Evolutionary conservation across 345 rosid species (phyloP), one percentile per base, ranked within the genome.

Genomic region (Eucalyptus cloeziana): DNA sequence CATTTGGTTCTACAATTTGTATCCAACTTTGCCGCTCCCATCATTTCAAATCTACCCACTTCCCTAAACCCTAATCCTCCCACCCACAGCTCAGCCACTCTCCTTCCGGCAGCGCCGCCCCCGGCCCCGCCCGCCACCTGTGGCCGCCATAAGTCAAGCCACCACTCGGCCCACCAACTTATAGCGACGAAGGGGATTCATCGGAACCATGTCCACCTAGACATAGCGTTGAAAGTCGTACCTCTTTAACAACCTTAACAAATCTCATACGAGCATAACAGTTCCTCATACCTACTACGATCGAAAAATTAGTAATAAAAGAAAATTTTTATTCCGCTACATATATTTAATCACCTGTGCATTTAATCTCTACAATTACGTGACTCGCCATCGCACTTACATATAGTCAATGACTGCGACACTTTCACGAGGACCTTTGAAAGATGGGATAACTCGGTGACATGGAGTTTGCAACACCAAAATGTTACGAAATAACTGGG

Each of bases 311-410:
- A 56, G 13, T 56, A 56, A 56, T 4, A 56, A 56, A 56, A 56
- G 1, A 60, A 51, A 51, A 16, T 0, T 1, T 15, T 50, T 51
- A 51, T 51, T 51, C 22, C 54, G 40, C 4, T 4, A 4, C 79
- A 15, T 31, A 67, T 7, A 67, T n/a, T 67, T 67, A 43, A 15
- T 2, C 40, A 2, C 21, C 79, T 3, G 0, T 67, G 0, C 33
- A 15, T 67, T 31, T 15, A 67, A 67, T n/a, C 21, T 67, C 40
- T 0, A 67, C 9, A 17, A 31, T 67, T 33, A 15, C 5, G 40
- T 0, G 21, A 31, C 21, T n/a, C 0, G 10, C 40, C 21, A 0
- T 67, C 79, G 2, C 79, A n/a, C 33, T 15, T n/a, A 1, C 8
- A 67, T n/a, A 31, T n/a, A 67, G 1, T 67, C 40, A 4, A 16